These are phyloP conservation scores for Phytophthora sp. DNA, from an alignment of 352 stramenopile genomes.

Conservation along the genomic window DNA sequence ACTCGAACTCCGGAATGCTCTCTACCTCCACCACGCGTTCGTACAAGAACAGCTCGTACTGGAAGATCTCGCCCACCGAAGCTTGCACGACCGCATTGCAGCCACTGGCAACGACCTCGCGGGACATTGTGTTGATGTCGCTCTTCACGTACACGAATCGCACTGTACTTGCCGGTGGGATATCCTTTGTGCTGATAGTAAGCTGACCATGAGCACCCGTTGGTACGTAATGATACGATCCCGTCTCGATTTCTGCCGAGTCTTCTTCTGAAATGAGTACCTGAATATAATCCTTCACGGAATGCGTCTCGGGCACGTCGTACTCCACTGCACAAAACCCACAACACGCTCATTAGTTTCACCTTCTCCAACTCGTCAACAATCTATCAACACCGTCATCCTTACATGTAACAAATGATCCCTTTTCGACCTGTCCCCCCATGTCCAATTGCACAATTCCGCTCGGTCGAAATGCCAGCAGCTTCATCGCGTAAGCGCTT, in stretches of 20 bases:
- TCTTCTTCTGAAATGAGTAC: constrained; percentile 80
- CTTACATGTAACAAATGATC: constrained; percentile 82
- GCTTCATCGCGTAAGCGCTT: constrained; percentile 69
- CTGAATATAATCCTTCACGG: constrained; percentile 87
- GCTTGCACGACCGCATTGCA: constrained; percentile 86
- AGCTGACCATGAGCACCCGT: constrained; percentile 67
- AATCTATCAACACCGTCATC: neutral
- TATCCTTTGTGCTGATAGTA: constrained; percentile 79
- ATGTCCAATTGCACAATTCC: constrained; percentile 87
- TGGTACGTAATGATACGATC: constrained; percentile 80
- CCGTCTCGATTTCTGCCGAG: constrained; percentile 75
- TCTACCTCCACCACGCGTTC: constrained; percentile 89
- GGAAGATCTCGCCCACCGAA: constrained; percentile 87
- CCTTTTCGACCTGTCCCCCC: constrained; percentile 84
- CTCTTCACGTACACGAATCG: constrained; percentile 89
- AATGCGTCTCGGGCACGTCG: constrained; percentile 82
- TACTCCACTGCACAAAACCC: constrained; percentile 66
- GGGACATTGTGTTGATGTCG: constrained; percentile 87
- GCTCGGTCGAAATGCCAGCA: constrained; percentile 81
- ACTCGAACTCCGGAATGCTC: constrained; percentile 87
- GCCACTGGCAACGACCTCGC: constrained; percentile 82
- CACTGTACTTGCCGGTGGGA: constrained; percentile 67
- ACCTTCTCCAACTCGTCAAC: neutral
- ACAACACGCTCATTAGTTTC: constrained; percentile 1
- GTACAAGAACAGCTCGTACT: constrained; percentile 89